These are phyloP conservation scores for Chrysoporthe austroafricana DNA, from an alignment of 2,329 filamentous ascomycete species.

Conservation along the genomic window DNA sequence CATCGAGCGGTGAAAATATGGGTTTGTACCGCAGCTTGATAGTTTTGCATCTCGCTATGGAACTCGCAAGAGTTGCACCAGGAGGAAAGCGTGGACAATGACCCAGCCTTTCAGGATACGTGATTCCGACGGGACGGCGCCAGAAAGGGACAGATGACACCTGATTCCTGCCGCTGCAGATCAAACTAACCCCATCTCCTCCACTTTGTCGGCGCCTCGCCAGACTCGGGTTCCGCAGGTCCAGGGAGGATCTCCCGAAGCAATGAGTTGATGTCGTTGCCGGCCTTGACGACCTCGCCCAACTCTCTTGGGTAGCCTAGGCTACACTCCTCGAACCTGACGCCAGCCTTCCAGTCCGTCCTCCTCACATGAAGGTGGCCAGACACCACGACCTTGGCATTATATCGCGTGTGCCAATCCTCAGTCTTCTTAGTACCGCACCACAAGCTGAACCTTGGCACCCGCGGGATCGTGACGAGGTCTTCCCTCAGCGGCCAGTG, in stretches of 20 bases:
- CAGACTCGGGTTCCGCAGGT: conserved; percentile 19
- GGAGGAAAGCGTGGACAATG: background rate
- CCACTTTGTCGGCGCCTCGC: conserved; percentile 21
- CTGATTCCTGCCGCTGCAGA: background rate
- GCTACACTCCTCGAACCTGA: conserved; percentile 44
- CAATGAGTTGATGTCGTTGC: conserved; percentile 39
- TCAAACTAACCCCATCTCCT: conserved; percentile 23
- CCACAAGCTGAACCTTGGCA: conserved; percentile 44
- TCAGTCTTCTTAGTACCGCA: conserved; percentile 43
- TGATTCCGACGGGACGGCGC: background rate
- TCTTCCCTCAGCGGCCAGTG: conserved; percentile 45
- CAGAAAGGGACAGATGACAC: background rate
- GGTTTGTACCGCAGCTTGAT: background rate
- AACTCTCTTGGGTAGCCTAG: conserved; percentile 44
- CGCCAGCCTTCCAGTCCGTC: conserved; percentile 44
- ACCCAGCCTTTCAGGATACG: background rate
- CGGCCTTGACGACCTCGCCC: conserved; percentile 36
- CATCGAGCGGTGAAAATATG: background rate
- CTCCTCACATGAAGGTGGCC: conserved; percentile 44
- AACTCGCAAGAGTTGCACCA: background rate
- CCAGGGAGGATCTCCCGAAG: conserved; percentile 40
- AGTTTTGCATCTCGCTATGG: background rate
- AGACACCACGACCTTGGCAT: conserved; percentile 41
- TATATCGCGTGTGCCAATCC: conserved; percentile 42
- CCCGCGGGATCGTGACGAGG: conserved; percentile 39